Evolutionary conservation across 2,329 filamentous ascomycete genomes (phyloP).

Genomic region (Colletotrichum liriopes): DNA sequence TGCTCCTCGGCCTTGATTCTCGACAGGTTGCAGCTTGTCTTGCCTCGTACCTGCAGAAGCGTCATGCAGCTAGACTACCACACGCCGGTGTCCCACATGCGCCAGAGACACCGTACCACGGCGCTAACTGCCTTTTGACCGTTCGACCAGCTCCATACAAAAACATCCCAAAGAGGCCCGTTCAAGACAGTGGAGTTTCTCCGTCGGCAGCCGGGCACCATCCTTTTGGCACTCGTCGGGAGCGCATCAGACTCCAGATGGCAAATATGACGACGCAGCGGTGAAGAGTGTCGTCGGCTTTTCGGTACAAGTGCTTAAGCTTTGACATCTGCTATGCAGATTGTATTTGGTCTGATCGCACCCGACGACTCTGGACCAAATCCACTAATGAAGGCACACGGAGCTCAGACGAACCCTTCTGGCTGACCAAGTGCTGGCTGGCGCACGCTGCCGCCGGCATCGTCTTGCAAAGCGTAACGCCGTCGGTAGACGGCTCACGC

Average conservation of each 20-base stretch:
- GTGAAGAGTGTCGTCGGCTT: not conserved
- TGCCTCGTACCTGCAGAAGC: slow-evolving; percentile 48
- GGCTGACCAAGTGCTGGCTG: slow-evolving; percentile 3
- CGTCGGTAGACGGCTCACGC: slow-evolving; percentile 7
- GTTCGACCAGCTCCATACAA: slow-evolving; percentile 28
- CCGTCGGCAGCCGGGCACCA: slow-evolving; percentile 22
- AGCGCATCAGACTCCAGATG: not conserved
- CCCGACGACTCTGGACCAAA: not conserved
- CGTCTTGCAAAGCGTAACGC: slow-evolving; percentile 20
- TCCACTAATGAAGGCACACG: slow-evolving; percentile 2
- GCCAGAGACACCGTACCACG: slow-evolving; percentile 31
- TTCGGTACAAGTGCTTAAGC: slow-evolving; percentile 5
- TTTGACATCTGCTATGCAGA: slow-evolving; percentile 3
- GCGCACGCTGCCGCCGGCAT: slow-evolving; percentile 16
- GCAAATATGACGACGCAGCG: not conserved
- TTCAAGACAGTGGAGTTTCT: slow-evolving; percentile 28
- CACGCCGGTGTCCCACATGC: slow-evolving; percentile 37
- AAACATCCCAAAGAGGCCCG: slow-evolving; percentile 20
- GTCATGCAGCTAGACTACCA: slow-evolving; percentile 40
- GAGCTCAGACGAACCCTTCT: slow-evolving; percentile 13
- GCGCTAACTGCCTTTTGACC: slow-evolving; percentile 37
- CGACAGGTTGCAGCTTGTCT: slow-evolving; percentile 21
- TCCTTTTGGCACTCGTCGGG: not conserved
- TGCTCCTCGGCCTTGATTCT: slow-evolving; percentile 20
- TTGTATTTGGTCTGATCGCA: not conserved